A percentile compares a stretch with the other conserved stretches of the same genome.
Evolutionary conservation across 352 stramenopile species (phyloP).

Genomic region (Plasmopara viticola): DNA sequence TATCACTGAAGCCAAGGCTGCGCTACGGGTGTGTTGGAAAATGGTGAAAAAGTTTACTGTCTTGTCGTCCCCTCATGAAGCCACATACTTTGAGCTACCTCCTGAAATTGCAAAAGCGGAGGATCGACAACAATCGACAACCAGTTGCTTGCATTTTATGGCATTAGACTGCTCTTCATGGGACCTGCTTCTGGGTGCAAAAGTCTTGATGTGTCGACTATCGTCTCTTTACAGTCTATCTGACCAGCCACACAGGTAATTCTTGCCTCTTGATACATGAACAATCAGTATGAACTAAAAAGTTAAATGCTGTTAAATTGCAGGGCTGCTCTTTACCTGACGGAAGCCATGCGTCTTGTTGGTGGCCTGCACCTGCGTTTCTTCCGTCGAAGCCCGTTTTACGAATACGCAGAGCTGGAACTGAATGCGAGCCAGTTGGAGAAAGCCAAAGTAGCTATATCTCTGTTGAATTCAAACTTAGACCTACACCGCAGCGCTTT

Average conservation of each 20-base stretch:
- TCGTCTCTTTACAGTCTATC: conserved; percentile 44
- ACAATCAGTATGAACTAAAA: too few species aligned
- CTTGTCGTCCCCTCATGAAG: conserved; percentile 6
- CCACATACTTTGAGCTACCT: conserved; percentile 35
- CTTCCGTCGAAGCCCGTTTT: conserved; percentile 54
- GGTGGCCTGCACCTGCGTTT: conserved; percentile 44
- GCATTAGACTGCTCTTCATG: conserved; percentile 67
- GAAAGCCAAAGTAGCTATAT: conserved; percentile 44
- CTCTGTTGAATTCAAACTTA: conserved; percentile 13
- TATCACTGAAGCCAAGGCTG: conserved; percentile 51
- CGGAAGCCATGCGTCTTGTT: conserved; percentile 65
- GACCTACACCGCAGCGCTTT: not conserved
- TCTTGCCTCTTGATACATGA: too few species aligned
- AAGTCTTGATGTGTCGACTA: conserved; percentile 54
- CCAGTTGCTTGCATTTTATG: conserved; percentile 45
- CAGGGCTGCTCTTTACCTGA: conserved; percentile 49
- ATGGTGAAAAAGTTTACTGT: conserved; percentile 40
- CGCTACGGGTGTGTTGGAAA: conserved; percentile 65
- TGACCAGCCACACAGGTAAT: conserved; percentile 48
- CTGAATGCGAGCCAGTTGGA: conserved; percentile 36
- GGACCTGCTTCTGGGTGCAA: conserved; percentile 53
- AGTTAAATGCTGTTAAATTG: not conserved
- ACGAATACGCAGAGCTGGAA: conserved; percentile 58
- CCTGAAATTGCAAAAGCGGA: conserved; percentile 21
- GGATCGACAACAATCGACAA: conserved; percentile 12